Conservation (phyloP, 495 filamentous ascomycete species). For the Penicillium pulvis region DNA sequence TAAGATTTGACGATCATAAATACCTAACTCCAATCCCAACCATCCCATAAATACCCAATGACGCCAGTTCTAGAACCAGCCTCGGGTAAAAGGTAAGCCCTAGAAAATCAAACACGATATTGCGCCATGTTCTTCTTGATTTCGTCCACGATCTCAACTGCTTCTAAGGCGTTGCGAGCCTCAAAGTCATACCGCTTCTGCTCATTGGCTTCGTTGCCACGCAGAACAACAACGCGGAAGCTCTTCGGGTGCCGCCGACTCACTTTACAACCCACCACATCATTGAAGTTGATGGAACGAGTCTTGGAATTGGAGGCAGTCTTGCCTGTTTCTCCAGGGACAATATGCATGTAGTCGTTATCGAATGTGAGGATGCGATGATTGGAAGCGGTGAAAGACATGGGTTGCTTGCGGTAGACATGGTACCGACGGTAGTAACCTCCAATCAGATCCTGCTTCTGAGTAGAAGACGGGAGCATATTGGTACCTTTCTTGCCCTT, state of each 20-base stretch:
- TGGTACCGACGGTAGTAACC: slow-evolving; percentile 81
- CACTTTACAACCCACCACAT: slow-evolving; percentile 92
- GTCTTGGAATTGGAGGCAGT: slow-evolving; percentile 67
- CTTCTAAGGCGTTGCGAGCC: slow-evolving; percentile 73
- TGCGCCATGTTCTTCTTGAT: slow-evolving; percentile 67
- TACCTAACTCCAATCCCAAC: neutral
- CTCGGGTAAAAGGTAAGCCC: neutral
- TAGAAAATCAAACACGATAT: slow-evolving; percentile 42
- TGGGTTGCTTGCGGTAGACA: slow-evolving; percentile 90
- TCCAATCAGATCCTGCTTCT: slow-evolving; percentile 73
- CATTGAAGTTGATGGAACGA: slow-evolving; percentile 87
- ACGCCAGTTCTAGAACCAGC: neutral
- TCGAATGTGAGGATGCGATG: slow-evolving; percentile 86
- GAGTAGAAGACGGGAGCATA: slow-evolving; percentile 74
- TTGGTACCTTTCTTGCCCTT: slow-evolving; percentile 68
- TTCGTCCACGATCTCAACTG: slow-evolving; percentile 86
- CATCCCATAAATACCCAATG: neutral
- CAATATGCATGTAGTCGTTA: slow-evolving; percentile 93
- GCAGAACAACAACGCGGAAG: slow-evolving; percentile 84
- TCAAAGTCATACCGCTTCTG: slow-evolving; percentile 98
- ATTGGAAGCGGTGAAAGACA: slow-evolving; percentile 86
- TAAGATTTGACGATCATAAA: slow-evolving; percentile 1
- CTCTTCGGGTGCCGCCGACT: slow-evolving; percentile 86
- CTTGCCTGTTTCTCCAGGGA: slow-evolving; percentile 68
- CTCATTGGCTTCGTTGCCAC: slow-evolving; percentile 67